phyloP scores from a whole-genome alignment of 2,329 filamentous ascomycete species.

The Sporothrix mexicana region DNA sequence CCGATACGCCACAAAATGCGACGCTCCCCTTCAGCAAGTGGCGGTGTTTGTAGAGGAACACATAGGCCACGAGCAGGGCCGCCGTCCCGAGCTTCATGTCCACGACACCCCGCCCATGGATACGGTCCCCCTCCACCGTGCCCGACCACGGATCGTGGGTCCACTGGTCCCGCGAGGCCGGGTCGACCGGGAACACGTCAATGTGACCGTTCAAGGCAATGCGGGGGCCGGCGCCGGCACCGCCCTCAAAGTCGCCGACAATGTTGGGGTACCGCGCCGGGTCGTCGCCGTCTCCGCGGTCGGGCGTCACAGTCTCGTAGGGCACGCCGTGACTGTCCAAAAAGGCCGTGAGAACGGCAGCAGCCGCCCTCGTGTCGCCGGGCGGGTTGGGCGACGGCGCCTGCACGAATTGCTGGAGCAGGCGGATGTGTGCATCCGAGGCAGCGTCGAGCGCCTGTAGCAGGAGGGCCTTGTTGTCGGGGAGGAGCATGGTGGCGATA shows the following conservation, averaged over 20 bases:
- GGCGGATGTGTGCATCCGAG: constrained; percentile 16
- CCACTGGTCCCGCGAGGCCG: constrained; percentile 26
- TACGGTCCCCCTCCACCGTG: constrained; percentile 30
- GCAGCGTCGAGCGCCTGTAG: constrained; percentile 28
- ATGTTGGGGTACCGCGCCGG: constrained; percentile 26
- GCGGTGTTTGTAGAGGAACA: constrained; percentile 16
- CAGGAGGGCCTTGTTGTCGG: not conserved
- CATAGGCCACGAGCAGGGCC: constrained; percentile 33
- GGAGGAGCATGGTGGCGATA: not conserved
- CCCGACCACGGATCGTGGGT: constrained; percentile 34
- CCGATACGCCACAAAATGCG: constrained; percentile 32
- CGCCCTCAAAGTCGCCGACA: constrained; percentile 33
- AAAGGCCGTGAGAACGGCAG: not conserved
- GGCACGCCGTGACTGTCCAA: constrained; percentile 23
- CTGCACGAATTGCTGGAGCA: constrained; percentile 32
- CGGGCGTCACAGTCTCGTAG: constrained; percentile 8
- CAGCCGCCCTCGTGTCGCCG: constrained; percentile 22
- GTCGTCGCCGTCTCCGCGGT: constrained; percentile 8
- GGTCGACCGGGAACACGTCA: constrained; percentile 33
- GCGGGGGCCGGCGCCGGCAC: constrained; percentile 21
- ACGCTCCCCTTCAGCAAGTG: constrained; percentile 31
- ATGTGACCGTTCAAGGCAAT: constrained; percentile 32
- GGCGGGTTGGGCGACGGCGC: constrained; percentile 33
- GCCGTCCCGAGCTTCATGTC: constrained; percentile 36
- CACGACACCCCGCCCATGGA: constrained; percentile 33